Evolutionary conservation across 371 early-diverging fungal species (phyloP), one percentile per base, ranked within the genome.

Genomic region (Mortierella sp.): DNA sequence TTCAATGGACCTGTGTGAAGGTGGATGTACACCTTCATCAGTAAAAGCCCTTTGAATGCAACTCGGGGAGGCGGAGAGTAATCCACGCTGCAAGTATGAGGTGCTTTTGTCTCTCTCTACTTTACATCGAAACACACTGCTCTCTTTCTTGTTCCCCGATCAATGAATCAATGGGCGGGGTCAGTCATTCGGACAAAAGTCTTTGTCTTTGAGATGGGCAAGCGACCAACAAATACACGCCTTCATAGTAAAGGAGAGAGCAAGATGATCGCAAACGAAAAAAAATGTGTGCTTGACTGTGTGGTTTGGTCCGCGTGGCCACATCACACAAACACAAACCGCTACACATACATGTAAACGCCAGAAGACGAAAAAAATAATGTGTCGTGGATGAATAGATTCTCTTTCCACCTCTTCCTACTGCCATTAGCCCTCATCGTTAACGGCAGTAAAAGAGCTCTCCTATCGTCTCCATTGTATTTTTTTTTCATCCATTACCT

Each of bases 21-120:
- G n/a, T 55, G 10, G 42, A 38, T 38, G 68, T 65, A 65, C 34
- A 9, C 11, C 34, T 21, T 1, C 19, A 19, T 8, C 7, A 19
- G 63, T 63, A 63, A 63, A 63, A 63, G 19, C 4, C 63, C 34
- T 63, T 58, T 31, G 5, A 13, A 58, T 58, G 28, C 28, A 58
- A 16, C 38, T 63, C 63, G 34, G 63, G 38, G 68, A 65, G 34
- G 68, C 68, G 68, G 68, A 65, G 68, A 65, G 34, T 24, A 34
- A 19, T 24, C 38, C 3, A 34, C 38, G 68, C 38, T 65, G 68
- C 68, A 65, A 65, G 38, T 24, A 65, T 65, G 68, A 65, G 42
- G 68, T 65, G 68, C 68, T 65, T 65, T 65, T 34, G 31, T 24
- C 11, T 52, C 72, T 52, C 50, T 31, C 34, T 24, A 73, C 54